These are phyloP conservation scores for Phytopythium delawarense DNA, from an alignment of 352 stramenopile genomes.

Conservation along the genomic window DNA sequence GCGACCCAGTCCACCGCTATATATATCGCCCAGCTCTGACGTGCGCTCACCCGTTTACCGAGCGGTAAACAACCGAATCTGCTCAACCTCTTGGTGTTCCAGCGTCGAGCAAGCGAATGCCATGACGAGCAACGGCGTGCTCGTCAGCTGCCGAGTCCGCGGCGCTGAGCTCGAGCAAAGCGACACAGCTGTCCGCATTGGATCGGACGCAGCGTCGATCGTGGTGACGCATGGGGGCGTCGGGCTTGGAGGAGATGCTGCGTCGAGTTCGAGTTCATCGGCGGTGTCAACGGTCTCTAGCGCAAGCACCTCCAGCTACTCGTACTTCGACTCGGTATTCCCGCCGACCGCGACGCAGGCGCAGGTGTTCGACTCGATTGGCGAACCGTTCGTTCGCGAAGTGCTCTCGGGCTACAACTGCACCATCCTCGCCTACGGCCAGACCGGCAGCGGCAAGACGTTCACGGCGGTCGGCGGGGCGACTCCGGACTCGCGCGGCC, in stretches of 20 bases:
- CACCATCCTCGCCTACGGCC: constrained; percentile 68
- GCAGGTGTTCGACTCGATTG: constrained; percentile 41
- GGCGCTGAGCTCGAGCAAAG: neutral
- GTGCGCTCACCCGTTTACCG: constrained; percentile 1
- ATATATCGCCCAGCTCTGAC: neutral
- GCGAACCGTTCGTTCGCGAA: constrained; percentile 42
- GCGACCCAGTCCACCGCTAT: neutral
- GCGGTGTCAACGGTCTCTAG: neutral
- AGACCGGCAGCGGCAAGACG: constrained; percentile 72
- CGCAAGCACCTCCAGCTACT: constrained; percentile 8
- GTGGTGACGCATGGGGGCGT: neutral
- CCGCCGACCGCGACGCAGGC: constrained; percentile 25
- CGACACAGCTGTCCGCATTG: neutral
- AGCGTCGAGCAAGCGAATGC: neutral
- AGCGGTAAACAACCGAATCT: neutral
- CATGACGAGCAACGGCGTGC: constrained; percentile 38
- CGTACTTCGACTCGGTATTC: constrained; percentile 55
- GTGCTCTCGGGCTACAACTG: constrained; percentile 64
- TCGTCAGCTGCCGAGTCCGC: constrained; percentile 65
- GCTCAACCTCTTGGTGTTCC: neutral
- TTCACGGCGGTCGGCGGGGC: constrained; percentile 38
- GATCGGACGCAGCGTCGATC: constrained; percentile 5
- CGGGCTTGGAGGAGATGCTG: neutral
- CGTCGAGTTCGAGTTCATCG: neutral
- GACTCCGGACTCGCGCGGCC: constrained; percentile 16